Conservation (phyloP, 179 eudicot species). For the Pouteria campechiana region DNA sequence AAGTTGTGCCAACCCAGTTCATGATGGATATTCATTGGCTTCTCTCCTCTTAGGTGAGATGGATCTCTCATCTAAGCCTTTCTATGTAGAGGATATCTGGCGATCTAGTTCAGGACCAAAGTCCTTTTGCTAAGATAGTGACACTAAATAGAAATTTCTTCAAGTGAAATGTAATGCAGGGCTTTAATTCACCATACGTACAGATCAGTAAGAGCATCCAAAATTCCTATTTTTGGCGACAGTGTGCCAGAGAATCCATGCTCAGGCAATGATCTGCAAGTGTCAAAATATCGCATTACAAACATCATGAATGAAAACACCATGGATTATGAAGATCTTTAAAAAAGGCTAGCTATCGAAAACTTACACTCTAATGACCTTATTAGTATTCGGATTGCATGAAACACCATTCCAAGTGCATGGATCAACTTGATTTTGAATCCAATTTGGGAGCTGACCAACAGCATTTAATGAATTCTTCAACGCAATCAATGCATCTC, state of each 20-base stretch:
- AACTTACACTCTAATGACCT: conserved; percentile 68
- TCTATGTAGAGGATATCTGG: too few relatives aligned
- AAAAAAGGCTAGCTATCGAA: background rate
- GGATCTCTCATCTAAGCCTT: too few relatives aligned
- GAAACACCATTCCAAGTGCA: conserved; percentile 90
- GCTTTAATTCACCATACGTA: conserved; percentile 31
- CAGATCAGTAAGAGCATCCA: conserved; percentile 57
- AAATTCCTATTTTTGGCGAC: conserved; percentile 45
- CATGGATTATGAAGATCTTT: too few relatives aligned
- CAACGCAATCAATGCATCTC: conserved; percentile 56
- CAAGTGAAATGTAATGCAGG: too few relatives aligned
- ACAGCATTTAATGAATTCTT: conserved; percentile 51
- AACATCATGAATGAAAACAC: too few relatives aligned
- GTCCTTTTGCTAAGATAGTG: too few relatives aligned
- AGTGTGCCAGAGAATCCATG: conserved; percentile 73
- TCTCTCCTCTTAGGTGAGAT: too few relatives aligned
- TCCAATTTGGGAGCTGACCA: conserved; percentile 70
- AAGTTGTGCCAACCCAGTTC: too few relatives aligned
- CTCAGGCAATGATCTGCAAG: conserved; percentile 62
- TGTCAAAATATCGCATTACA: too few relatives aligned
- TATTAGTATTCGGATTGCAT: conserved; percentile 38
- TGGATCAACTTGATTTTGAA: conserved; percentile 60
- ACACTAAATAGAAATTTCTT: too few relatives aligned
- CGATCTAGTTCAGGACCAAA: too few relatives aligned
- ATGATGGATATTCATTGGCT: too few relatives aligned